Conservation (phyloP, 176 grass and related monocot species). For the Ananas comosus region DNA sequence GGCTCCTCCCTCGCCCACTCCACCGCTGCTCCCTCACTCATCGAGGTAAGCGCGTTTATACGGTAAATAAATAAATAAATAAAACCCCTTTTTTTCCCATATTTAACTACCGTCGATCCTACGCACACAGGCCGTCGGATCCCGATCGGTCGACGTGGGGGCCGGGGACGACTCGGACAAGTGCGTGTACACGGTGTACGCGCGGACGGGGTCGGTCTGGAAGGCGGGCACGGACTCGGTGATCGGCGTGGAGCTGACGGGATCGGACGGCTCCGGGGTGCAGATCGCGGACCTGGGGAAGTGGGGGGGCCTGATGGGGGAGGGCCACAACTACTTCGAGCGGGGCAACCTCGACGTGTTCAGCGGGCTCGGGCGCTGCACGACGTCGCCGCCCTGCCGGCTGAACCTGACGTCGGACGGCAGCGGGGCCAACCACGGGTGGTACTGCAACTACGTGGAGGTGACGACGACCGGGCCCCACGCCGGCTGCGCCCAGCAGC, state of each 20-base stretch:
- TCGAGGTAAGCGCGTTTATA: background rate
- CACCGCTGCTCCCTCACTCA: constrained; percentile 19
- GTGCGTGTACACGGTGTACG: constrained; percentile 36
- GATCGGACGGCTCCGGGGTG: constrained; percentile 12
- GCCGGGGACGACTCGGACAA: constrained; percentile 7
- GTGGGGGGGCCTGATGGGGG: constrained; percentile 29
- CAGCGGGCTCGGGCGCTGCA: constrained; percentile 28
- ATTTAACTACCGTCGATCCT: too few relatives aligned
- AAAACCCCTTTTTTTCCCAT: too few relatives aligned
- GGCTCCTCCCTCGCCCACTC: constrained; percentile 8
- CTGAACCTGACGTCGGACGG: constrained; percentile 43
- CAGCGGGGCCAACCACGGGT: constrained; percentile 30
- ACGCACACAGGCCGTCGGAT: constrained; percentile 7
- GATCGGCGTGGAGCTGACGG: constrained; percentile 26
- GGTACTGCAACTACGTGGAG: constrained; percentile 29
- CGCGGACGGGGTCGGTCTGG: constrained; percentile 17
- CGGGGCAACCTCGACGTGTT: constrained; percentile 27
- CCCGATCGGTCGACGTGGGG: background rate
- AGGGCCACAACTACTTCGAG: constrained; percentile 33
- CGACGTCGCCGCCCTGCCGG: constrained; percentile 15
- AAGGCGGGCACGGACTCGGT: constrained; percentile 23
- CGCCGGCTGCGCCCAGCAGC: constrained; percentile 10
- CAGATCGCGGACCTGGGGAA: constrained; percentile 13
- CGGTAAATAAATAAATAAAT: too few relatives aligned
- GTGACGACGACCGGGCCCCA: constrained; percentile 25